These are phyloP conservation scores for Saccharomycopsis amapae DNA, from an alignment of 805 yeast species.

Conservation along the genomic window DNA sequence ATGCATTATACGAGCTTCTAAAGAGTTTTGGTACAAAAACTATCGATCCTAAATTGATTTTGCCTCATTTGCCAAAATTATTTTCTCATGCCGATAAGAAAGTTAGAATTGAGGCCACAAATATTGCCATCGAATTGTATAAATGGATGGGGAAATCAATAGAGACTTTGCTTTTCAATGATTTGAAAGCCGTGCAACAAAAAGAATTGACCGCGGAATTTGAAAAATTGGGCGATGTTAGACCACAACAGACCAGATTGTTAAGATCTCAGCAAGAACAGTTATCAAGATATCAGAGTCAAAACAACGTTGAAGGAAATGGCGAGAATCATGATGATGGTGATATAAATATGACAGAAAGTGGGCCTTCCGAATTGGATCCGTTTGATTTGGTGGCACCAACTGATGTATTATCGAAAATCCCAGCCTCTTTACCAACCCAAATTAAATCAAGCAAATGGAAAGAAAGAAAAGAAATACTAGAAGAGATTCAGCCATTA, in stretches of 20 bases:
- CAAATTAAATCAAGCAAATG: conserved; percentile 62
- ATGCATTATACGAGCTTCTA: conserved; percentile 50
- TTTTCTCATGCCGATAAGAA: conserved; percentile 82
- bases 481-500: conserved; percentile 51
- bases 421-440: conserved; percentile 56
- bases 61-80: conserved; percentile 55
- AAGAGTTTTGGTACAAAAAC: conserved; percentile 57
- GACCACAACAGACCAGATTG: conserved; percentile 47
- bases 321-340: conserved; percentile 28
- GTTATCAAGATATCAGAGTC: conserved; percentile 26
- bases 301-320: conserved; percentile 16
- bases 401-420: conserved; percentile 52
- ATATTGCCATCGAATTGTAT: conserved; percentile 59
- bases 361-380: conserved; percentile 35
- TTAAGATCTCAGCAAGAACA: conserved; percentile 48
- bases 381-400: conserved; percentile 69
- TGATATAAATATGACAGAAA: conserved; percentile 35
- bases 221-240: conserved; percentile 37
- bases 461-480: conserved; percentile 86
- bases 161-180: conserved; percentile 52
- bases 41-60: conserved; percentile 48
- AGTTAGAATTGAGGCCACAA: conserved; percentile 73
- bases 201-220: conserved; percentile 71
- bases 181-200: conserved; percentile 86
- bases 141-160: conserved; percentile 66